phyloP scores from a whole-genome alignment of 352 stramenopile species.

The Pythium folliculosum region DNA sequence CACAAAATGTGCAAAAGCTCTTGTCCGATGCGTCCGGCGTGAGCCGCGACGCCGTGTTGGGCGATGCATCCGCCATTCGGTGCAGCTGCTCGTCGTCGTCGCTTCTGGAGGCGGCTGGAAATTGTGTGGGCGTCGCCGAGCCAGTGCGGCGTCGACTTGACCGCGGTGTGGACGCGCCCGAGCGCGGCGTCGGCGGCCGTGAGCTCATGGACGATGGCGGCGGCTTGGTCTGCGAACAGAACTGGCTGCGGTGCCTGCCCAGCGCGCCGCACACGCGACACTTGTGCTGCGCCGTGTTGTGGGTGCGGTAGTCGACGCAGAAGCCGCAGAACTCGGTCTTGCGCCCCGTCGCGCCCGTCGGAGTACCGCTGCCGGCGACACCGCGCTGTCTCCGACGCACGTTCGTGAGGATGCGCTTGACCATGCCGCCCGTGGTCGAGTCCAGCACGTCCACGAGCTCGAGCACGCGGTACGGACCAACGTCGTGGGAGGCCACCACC shows the following conservation, averaged over 20 bases:
- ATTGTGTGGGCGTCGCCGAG: slow-evolving; percentile 10
- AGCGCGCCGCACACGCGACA: slow-evolving; percentile 63
- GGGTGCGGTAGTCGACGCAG: slow-evolving; percentile 67
- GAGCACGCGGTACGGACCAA: slow-evolving; percentile 53
- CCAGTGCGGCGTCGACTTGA: slow-evolving; percentile 4
- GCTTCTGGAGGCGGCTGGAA: background rate
- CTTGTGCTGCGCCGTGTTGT: slow-evolving; percentile 61
- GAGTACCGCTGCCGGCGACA: background rate
- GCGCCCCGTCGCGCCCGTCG: slow-evolving; percentile 6
- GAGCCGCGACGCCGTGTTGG: slow-evolving; percentile 17
- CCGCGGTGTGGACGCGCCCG: slow-evolving; percentile 9
- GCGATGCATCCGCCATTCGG: background rate
- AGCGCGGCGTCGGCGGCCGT: slow-evolving; percentile 4
- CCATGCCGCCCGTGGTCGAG: slow-evolving; percentile 72
- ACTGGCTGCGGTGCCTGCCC: slow-evolving; percentile 63
- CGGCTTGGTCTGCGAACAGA: slow-evolving; percentile 35
- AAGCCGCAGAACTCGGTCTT: slow-evolving; percentile 70
- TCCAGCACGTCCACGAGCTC: slow-evolving; percentile 80
- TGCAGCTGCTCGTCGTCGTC: background rate
- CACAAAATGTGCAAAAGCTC: slow-evolving; percentile 65
- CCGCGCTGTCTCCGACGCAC: slow-evolving; percentile 40
- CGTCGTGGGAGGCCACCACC: slow-evolving; percentile 19
- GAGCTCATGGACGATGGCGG: background rate
- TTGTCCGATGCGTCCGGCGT: slow-evolving; percentile 34
- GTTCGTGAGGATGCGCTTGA: slow-evolving; percentile 73